Base-by-base conservation (phyloP, 164 flowering plant genomes). In the Umbellularia californica region DNA sequence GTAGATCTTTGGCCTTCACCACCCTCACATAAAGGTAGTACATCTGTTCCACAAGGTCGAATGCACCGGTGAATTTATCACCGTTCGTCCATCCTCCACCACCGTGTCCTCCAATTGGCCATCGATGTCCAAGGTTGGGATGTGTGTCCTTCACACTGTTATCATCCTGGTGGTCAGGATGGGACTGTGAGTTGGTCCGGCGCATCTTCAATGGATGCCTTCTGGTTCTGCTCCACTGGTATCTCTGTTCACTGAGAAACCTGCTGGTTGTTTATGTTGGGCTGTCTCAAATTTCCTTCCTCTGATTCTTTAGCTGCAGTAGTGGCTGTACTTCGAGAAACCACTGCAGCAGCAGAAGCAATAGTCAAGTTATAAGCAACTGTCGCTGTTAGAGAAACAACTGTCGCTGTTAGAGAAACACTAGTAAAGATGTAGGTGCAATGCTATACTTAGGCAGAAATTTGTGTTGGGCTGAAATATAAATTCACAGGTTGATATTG, bases 31-130 rank as follows among this genome's bases (percentile, higher is more conserved):
- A 92, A 7, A 92, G 89, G 78, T 90, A 89, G 69, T 75, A 81
- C 90, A 87, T 90, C 78, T 92, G 97, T 65, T 92, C 95, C 3
- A 92, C 95, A 5, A 92, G 95, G 76, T 92, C 97, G 51, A 87
- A 87, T 1, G 97, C 88, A 86, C 88, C 86, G 12, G 91, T 78
- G 15, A 75, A 77, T 79, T 87, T 86, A 27, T 92, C 97, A n/a
- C 89, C 84, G 55, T 81, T 78, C 55, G 87, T 82, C 90, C 90
- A 88, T 15, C 89, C 88, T 23, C 85, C 82, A 50, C 87, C 89
- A 1, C 88, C 85, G 3, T 77, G 58, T 68, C 86, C 88, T 70
- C 87, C 87, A 63, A 80, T 82, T 12, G 90, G 87, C 93, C 93
- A 91, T 67, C 87, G 77, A 62, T 88, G 93, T 33, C 93, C 93